phyloP scores from a whole-genome alignment of 495 filamentous ascomycete genomes.

The Trichoderma gamsii region DNA sequence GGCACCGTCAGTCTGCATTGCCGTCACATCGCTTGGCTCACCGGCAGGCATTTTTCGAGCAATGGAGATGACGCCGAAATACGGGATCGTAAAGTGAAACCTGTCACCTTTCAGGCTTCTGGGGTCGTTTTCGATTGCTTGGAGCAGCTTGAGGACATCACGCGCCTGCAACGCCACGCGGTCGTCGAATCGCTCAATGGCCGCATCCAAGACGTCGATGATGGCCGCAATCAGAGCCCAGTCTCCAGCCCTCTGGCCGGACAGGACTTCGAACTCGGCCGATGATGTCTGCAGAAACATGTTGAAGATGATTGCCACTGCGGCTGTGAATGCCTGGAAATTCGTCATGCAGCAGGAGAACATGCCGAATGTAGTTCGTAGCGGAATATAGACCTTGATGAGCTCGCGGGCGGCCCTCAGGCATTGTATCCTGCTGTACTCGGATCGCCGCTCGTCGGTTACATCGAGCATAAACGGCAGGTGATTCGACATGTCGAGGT shows the following conservation, averaged over 20 bases:
- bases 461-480: neutral
- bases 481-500: slow-evolving; percentile 10
- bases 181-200: neutral
- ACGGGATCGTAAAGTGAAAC: neutral
- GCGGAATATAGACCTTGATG: neutral
- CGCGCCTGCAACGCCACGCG: neutral
- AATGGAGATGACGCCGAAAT: slow-evolving; percentile 3
- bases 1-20: neutral
- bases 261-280: neutral
- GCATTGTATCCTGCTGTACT: neutral
- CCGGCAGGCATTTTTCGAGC: neutral
- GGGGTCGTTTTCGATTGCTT: neutral
- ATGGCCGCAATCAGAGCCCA: neutral
- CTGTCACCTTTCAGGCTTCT: neutral
- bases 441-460: neutral
- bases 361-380: neutral
- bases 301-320: slow-evolving; percentile 1
- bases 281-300: neutral
- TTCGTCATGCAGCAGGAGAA: slow-evolving; percentile 11
- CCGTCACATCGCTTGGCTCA: neutral
- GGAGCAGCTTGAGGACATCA: neutral
- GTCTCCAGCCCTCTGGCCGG: neutral
- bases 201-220: neutral
- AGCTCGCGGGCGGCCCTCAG: neutral
- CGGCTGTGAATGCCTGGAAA: neutral